Base-by-base conservation (phyloP, 2,329 filamentous ascomycete genomes). In the Ophiostoma montium region DNA sequence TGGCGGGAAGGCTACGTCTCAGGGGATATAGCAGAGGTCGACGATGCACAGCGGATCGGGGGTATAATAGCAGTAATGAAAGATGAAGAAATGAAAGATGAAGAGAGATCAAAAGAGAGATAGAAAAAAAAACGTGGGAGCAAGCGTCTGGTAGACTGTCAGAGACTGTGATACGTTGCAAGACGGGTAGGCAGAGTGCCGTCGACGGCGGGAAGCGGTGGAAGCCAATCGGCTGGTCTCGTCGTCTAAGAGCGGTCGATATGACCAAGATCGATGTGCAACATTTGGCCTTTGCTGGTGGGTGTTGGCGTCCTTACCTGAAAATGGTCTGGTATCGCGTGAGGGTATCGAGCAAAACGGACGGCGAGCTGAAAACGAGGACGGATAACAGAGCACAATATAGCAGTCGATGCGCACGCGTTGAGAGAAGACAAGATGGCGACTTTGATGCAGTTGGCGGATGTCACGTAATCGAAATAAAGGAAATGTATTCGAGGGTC, bases 121-220 rank as follows among this genome's bases (percentile, higher is more conserved):
- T 42, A 27, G 21, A 42, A 42, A 32, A 44, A 42, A 42, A 32
- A 44, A 44, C 42, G 42, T 44, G 42, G 42, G 30, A 49, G 50
- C 43, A 46, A 47, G 32, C 23, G 16, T 30, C 39, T 42, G 15
- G 39, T 23, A 21, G 18, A 27, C 16, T 10, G 12, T 44, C 32
- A 18, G 23, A 23, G 43, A 27, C n/a, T 32, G 30, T 16, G 36
- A 27, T 27, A 27, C 23, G 21, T 6, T 12, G 19, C 5, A 16
- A 21, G 19, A 30, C 21, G 39, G 21, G 21, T 23, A n/a, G 16
- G 12, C 18, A 13, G 30, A 35, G 21, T 27, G 23, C 23, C 23
- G 23, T 27, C 23, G 18, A 3, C 8, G 19, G 16, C 44, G 33
- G 44, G 33, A 35, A 18, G 15, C 33, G 35, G 39, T 23, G 3